Evolutionary conservation across 768 basidiomycete genomes (phyloP).

Genomic region (Russula vinacea): DNA sequence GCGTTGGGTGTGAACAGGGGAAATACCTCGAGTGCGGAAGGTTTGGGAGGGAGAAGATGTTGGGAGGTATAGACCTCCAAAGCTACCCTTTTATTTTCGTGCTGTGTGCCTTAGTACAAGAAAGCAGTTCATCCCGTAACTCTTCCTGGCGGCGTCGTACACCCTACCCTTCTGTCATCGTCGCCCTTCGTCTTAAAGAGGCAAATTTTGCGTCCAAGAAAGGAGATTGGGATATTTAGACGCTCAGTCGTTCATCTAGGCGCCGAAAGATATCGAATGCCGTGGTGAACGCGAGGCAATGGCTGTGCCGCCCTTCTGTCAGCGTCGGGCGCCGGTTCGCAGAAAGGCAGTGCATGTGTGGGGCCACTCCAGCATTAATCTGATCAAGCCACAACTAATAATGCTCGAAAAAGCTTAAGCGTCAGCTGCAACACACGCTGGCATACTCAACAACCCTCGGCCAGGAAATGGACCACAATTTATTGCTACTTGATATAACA

Average conservation of each 20-base stretch:
- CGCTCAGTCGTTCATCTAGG: not conserved
- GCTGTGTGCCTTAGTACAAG: not conserved
- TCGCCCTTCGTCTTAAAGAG: not conserved
- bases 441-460: not conserved
- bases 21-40: not conserved
- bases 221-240: not conserved
- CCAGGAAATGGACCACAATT: not conserved
- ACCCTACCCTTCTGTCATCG: not conserved
- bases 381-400: not conserved
- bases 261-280: not conserved
- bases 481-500: not conserved
- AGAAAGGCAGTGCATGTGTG: not conserved
- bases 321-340: not conserved
- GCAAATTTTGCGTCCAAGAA: not conserved
- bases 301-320: constrained; percentile 3
- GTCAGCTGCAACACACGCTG: not conserved
- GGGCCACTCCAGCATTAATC: not conserved
- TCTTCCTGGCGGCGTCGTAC: not conserved
- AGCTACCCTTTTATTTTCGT: constrained; percentile 10
- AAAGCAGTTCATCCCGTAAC: constrained; percentile 7
- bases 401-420: not conserved
- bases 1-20: not conserved
- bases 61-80: constrained; percentile 1
- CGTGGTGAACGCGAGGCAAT: constrained; percentile 8
- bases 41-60: not conserved